Percentiles rank a stretch among this genome's conserved stretches.
Conservation (phyloP, 805 yeast species). For the Starmerella floricola region DNA sequence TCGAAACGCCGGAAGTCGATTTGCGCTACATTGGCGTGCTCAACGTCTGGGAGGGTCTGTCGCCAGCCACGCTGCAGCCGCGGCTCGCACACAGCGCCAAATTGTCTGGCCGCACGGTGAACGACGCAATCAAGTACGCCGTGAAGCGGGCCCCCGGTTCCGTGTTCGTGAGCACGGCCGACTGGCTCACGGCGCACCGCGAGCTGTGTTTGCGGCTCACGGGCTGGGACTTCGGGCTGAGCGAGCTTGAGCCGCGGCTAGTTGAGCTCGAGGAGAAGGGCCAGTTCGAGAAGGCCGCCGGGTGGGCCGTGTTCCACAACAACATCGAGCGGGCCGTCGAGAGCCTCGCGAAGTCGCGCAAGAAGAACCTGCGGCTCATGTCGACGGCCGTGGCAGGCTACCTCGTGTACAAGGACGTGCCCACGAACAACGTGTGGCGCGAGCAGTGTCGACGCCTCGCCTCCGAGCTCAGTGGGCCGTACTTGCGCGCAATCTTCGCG, state of each 20-base stretch:
- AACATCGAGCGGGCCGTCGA: conserved; percentile 70
- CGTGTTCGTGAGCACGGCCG: conserved; percentile 28
- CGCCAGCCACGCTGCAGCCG: conserved; percentile 28
- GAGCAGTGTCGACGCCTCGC: conserved; percentile 84
- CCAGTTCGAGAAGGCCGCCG: conserved; percentile 81
- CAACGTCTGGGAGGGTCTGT: conserved; percentile 63
- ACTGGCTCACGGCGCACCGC: conserved; percentile 51
- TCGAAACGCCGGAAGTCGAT: conserved; percentile 49
- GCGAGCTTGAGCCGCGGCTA: conserved; percentile 62
- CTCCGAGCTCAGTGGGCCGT: conserved; percentile 79
- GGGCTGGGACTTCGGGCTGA: conserved; percentile 77
- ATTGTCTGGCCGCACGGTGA: conserved; percentile 34
- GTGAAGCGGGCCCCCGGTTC: conserved; percentile 34
- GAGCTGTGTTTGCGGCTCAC: conserved; percentile 68
- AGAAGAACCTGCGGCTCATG: conserved; percentile 60
- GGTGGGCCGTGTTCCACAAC: conserved; percentile 93
- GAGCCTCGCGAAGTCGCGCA: conserved; percentile 61
- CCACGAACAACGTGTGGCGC: conserved; percentile 70
- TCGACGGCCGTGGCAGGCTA: conserved; percentile 93
- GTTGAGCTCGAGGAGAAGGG: conserved; percentile 44
- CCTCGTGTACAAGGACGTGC: conserved; percentile 45
- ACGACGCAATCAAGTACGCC: conserved; percentile 42
- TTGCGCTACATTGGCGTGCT: conserved; percentile 78
- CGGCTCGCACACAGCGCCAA: conserved; percentile 19
- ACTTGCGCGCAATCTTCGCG: conserved; percentile 82